Evolutionary conservation across 1,284 basidiomycete species (phyloP), one percentile per base, ranked within the genome.

Genomic region (Leucoagaricus sp.): DNA sequence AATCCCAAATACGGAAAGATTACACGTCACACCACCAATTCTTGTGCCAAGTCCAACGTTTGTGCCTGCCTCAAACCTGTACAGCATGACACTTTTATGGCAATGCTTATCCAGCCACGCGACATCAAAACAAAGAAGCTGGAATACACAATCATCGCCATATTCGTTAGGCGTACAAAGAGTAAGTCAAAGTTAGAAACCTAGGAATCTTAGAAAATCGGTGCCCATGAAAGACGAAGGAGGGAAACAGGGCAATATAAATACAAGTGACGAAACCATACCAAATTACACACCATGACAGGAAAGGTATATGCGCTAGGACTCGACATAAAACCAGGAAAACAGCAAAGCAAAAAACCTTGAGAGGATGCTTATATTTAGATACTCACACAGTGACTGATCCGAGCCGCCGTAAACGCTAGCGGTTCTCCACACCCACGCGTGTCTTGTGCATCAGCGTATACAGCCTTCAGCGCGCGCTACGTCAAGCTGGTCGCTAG

Each of bases 401-500:
- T 55, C 53, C 38, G 47, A 31, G 26, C 21, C 34, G n/a, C 26
- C n/a, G 15, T 21, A 26, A 21, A 47, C 26, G 3, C 23, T 3
- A 40, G 29, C n/a, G 15, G 13, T 15, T 46, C 44, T 17, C 15
- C 47, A 26, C 40, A 33, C 29, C 23, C 45, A 52, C 44, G 49
- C 49, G 44, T 54, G 23, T 28, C 31, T 29, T 13, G n/a, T 21
- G 26, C 38, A 42, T 51, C 26, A 51, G 25, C 25, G 21, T 15
- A 10, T 50, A 9, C 40, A 42, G 55, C 17, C 28, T 33, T n/a
- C 49, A 29, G 33, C 42, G 36, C 26, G 33, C 29, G 31, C 21
- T 25, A 21, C 45, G 41, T 28, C 36, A 52, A 8, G 26, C 12
- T n/a, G n/a, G n/a, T 46, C 25, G 29, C 62, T 60, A 71, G 48